These are phyloP conservation scores for Fusarium praegraminearum DNA, from an alignment of 2,329 filamentous ascomycete species.

Conservation along the genomic window DNA sequence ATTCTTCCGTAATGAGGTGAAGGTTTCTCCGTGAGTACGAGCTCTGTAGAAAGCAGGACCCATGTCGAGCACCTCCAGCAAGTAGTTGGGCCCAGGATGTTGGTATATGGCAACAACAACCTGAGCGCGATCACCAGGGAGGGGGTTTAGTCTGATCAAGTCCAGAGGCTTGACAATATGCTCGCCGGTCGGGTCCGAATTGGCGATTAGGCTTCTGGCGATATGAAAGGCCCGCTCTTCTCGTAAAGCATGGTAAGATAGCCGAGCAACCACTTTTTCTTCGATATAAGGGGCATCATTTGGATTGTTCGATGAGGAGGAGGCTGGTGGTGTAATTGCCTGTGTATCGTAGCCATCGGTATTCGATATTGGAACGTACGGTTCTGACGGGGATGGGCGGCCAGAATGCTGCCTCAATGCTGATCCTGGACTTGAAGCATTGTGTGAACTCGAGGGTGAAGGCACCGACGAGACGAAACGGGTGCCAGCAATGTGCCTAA, in stretches of 20 bases:
- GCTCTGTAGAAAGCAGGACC: slow-evolving; percentile 79
- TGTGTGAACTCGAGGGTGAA: slow-evolving; percentile 60
- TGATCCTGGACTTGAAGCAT: slow-evolving; percentile 59
- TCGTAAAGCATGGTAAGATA: slow-evolving; percentile 84
- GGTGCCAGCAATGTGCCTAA: slow-evolving; percentile 75
- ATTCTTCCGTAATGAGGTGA: slow-evolving; percentile 58
- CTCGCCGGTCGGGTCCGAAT: slow-evolving; percentile 76
- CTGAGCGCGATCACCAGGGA: slow-evolving; percentile 75
- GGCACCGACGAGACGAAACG: slow-evolving; percentile 66
- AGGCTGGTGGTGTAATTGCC: slow-evolving; percentile 53
- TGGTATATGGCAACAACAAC: slow-evolving; percentile 86
- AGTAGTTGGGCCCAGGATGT: slow-evolving; percentile 78
- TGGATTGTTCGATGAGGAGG: slow-evolving; percentile 51
- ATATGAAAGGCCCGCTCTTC: slow-evolving; percentile 91
- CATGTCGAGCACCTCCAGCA: slow-evolving; percentile 78
- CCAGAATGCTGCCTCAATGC: slow-evolving; percentile 57
- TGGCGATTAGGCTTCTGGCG: slow-evolving; percentile 76
- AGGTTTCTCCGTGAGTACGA: slow-evolving; percentile 64
- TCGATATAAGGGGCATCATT: slow-evolving; percentile 67
- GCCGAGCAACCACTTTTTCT: slow-evolving; percentile 79
- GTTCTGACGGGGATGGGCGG: slow-evolving; percentile 59
- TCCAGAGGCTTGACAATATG: slow-evolving; percentile 87
- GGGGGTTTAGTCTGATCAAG: slow-evolving; percentile 76
- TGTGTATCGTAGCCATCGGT: slow-evolving; percentile 53
- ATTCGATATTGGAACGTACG: slow-evolving; percentile 51